Evolutionary conservation across 306 rosid genomes (phyloP).

Genomic region (Ammopiptanthus mongolicus): DNA sequence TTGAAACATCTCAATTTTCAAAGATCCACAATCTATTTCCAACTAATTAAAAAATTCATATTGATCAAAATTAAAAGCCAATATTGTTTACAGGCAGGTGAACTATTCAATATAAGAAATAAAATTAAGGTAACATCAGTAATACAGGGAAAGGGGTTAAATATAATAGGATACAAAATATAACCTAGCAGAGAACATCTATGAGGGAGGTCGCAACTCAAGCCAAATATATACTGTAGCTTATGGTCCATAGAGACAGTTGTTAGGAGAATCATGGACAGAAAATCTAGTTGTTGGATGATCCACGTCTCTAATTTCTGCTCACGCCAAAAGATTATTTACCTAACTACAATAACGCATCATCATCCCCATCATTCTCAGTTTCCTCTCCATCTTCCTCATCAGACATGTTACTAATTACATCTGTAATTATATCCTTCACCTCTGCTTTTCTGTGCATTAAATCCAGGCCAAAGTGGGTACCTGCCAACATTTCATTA

Average conservation of each 20-base stretch:
- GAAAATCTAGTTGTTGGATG: conserved; percentile 19
- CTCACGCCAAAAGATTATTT: conserved; percentile 16
- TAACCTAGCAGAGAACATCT: conserved; percentile 29
- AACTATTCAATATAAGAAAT: conserved; percentile 15
- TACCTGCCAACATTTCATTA: conserved; percentile 37
- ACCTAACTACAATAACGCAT: conserved; percentile 10
- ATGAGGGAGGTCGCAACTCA: conserved; percentile 16
- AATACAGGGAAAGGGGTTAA: conserved; percentile 29
- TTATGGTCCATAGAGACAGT: conserved; percentile 1
- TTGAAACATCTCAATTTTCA: not conserved
- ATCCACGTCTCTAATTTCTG: conserved; percentile 23
- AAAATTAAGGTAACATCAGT: conserved; percentile 34
- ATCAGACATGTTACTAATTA: conserved; percentile 75
- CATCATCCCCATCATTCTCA: conserved; percentile 41
- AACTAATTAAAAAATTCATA: not conserved
- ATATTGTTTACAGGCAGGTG: conserved; percentile 8
- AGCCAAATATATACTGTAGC: conserved; percentile 24
- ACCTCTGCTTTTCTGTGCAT: conserved; percentile 87
- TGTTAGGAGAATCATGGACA: conserved; percentile 14
- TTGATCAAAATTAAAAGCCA: conserved; percentile 14
- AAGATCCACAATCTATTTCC: not conserved
- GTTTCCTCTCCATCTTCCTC: conserved; percentile 67
- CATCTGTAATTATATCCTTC: conserved; percentile 79
- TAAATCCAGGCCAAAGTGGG: conserved; percentile 69
- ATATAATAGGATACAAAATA: conserved; percentile 42